Base-by-base conservation (phyloP, 176 grass and related monocot genomes). In the Oryza glaberrima region DNA sequence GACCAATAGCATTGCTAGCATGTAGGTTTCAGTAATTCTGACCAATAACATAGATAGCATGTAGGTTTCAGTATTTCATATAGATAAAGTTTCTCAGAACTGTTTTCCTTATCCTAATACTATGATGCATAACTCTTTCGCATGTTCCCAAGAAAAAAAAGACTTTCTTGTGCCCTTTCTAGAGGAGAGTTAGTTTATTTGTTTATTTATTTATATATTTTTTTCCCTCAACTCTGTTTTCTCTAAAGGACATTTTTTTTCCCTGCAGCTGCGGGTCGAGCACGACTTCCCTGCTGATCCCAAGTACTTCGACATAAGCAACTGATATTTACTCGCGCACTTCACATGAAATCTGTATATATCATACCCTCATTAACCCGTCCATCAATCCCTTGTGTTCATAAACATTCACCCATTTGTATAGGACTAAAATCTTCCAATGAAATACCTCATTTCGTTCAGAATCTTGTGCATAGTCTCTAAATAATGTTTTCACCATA, bases 281-380 rank as follows among this genome's bases (percentile, higher is more conserved):
- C 91, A 98, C 65, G 85, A 95, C 83, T 95, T 98, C 60, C 96
- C 96, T 67, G 96, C 90, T 49, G 88, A 95, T 82, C 96, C 96
- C 19, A 98, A 95, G 82, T 98, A 98, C 83, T 98, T 98, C 16
- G 81, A 94, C 89, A 95, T 98, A 77, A 90, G 93, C 91, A 95
- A 92, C 67, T 98, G 88, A 98, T 51, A 61, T 65, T 66, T 64
- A 44, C 36, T 43, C 71, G n/a, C 48, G 56, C 79, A 87, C 22
- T 70, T 68, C 23, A 65, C 75, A 26, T 72, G 65, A 63, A 78
- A 90, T 75, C 47, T 97, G 91, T 92, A 92, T 76, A 92, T 94
- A 94, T 72, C 61, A 80, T 80, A 72, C 69, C 36, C 28, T 67
- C 67, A 89, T 84, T 82, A 84, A 85, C 69, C 91, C 60, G 22